Evolutionary conservation across 2,329 filamentous ascomycete genomes (phyloP).

Genomic region (Calonectria montana): DNA sequence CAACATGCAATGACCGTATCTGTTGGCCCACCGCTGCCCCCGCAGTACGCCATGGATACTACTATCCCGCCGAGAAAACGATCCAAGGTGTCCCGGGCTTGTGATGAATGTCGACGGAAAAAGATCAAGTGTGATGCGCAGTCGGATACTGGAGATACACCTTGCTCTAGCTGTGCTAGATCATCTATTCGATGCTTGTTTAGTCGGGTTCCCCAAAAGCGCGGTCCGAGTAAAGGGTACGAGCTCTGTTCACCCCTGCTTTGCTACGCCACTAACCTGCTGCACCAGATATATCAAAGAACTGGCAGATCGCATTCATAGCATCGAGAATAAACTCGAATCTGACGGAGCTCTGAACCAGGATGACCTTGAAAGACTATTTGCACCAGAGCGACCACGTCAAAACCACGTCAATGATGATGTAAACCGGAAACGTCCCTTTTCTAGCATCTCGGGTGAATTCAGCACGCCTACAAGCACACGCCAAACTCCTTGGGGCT

Average conservation of each 20-base stretch:
- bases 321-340: slow-evolving; percentile 82
- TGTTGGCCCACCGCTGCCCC: slow-evolving; percentile 51
- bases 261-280: slow-evolving; percentile 22
- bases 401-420: slow-evolving; percentile 47
- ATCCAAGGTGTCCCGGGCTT: slow-evolving; percentile 88
- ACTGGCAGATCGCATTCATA: slow-evolving; percentile 84
- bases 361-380: slow-evolving; percentile 59
- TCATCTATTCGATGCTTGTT: slow-evolving; percentile 84
- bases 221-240: slow-evolving; percentile 89
- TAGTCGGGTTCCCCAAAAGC: slow-evolving; percentile 87
- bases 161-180: slow-evolving; percentile 85
- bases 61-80: slow-evolving; percentile 78
- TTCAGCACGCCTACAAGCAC: slow-evolving; percentile 54
- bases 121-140: slow-evolving; percentile 91
- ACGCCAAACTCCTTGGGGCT: slow-evolving; percentile 59
- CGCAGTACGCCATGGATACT: slow-evolving; percentile 61
- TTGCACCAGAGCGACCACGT: slow-evolving; percentile 49
- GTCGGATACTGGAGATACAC: slow-evolving; percentile 77
- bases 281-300: slow-evolving; percentile 86
- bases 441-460: slow-evolving; percentile 59
- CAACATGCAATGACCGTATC: slow-evolving; percentile 50
- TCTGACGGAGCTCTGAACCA: slow-evolving; percentile 58
- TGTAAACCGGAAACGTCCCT: slow-evolving; percentile 57
- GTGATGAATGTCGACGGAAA: slow-evolving; percentile 89
- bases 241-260: slow-evolving; percentile 16